These are phyloP conservation scores for Aspergillus eucalypticola DNA, from an alignment of 2,329 filamentous ascomycete species.

Conservation along the genomic window DNA sequence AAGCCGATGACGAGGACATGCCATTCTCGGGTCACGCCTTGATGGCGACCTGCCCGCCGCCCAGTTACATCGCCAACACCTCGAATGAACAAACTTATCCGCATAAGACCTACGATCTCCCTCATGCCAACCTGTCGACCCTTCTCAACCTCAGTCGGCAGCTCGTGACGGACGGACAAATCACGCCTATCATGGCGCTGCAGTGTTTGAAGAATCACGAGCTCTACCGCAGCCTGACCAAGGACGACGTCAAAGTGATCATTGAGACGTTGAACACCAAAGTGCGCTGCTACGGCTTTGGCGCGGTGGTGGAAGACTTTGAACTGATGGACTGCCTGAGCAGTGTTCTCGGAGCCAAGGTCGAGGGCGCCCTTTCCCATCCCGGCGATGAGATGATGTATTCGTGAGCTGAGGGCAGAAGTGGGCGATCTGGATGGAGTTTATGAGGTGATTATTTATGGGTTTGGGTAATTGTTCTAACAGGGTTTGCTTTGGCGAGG, in stretches of 20 bases:
- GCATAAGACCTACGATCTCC: constrained; percentile 77
- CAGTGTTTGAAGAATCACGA: constrained; percentile 75
- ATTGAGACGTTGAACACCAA: constrained; percentile 75
- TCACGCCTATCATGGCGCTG: constrained; percentile 96
- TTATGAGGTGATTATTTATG: neutral
- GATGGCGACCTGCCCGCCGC: constrained; percentile 88
- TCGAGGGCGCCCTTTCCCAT: constrained; percentile 30
- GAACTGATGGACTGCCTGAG: constrained; percentile 70
- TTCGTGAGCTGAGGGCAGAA: constrained; percentile 16
- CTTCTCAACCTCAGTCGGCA: constrained; percentile 81
- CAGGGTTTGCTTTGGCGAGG: neutral
- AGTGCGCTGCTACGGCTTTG: constrained; percentile 86
- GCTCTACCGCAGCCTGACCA: constrained; percentile 64
- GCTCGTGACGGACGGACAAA: constrained; percentile 75
- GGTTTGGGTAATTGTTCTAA: constrained; percentile 2
- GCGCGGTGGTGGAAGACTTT: constrained; percentile 69
- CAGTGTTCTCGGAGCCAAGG: constrained; percentile 58
- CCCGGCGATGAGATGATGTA: constrained; percentile 37
- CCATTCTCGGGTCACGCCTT: constrained; percentile 79
- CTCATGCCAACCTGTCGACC: constrained; percentile 73
- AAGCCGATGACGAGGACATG: constrained; percentile 62
- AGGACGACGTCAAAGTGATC: constrained; percentile 69
- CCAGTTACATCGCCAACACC: constrained; percentile 58
- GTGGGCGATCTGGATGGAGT: neutral
- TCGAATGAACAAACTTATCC: constrained; percentile 57